A percentile compares a stretch with the other conserved stretches of the same genome.
These are phyloP conservation scores for Suhomyces vadensis DNA, from an alignment of 805 yeast species.

Conservation along the genomic window DNA sequence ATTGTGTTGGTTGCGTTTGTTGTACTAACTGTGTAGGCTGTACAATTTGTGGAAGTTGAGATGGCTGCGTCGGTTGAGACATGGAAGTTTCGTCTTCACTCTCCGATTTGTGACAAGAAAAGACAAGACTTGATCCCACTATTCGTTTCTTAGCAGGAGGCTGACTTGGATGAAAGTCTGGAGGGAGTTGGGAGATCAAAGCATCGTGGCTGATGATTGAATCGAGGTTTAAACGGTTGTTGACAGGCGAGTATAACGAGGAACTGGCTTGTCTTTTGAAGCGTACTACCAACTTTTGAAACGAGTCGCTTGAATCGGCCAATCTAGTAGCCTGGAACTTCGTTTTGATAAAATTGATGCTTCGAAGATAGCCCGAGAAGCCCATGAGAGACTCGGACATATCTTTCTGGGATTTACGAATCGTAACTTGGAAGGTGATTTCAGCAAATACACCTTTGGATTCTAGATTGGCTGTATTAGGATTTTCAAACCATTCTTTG, in stretches of 20 bases:
- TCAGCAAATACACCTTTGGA: neutral
- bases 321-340: neutral
- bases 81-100: neutral
- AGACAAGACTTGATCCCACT: conserved; percentile 3
- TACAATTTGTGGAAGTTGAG: neutral
- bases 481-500: neutral
- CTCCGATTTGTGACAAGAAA: neutral
- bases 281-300: neutral
- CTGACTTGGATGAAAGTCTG: neutral
- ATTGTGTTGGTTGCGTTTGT: neutral
- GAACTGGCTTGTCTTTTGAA: neutral
- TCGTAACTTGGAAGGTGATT: neutral
- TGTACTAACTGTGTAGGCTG: neutral
- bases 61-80: neutral
- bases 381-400: neutral
- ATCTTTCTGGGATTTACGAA: neutral
- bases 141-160: conserved; percentile 1
- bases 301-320: neutral
- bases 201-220: neutral
- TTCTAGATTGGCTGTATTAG: neutral
- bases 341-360: neutral
- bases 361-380: neutral
- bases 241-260: neutral
- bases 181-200: neutral
- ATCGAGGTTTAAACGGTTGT: neutral